Evolutionary conservation across 495 filamentous ascomycete genomes (phyloP), one percentile per base, ranked within the genome.

Genomic region (Cryomyces minteri): DNA sequence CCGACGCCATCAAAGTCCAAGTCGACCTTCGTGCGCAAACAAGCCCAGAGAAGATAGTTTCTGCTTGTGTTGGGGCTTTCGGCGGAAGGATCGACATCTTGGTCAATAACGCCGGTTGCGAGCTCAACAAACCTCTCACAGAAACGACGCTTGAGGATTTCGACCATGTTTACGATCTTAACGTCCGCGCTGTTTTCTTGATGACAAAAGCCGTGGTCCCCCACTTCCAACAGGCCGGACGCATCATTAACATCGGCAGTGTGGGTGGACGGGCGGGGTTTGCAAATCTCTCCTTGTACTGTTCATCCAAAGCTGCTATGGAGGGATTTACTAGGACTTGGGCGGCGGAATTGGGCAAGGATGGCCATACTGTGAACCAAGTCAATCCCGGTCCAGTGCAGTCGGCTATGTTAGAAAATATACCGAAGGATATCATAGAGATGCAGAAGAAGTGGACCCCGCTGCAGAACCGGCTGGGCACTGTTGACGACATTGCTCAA

Each of bases 181-280:
- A 71, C 46, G 62, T 71, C 0, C 64, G 62, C 31, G 63, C 52
- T 2, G 49, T 57, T 4, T 44, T 62, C 7, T 52, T 71, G 39
- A 58, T 71, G 52, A 50, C 56, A 6, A 59, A 70, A 52, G 62
- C 64, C 8, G 62, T 64, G 6, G 49, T 72, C 11, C 67, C 70
- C 1, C 58, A 71, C 44, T 52, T 75, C 18, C 62, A 58, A 18
- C 30, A 43, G 4, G 60, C 62, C 6, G 67, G 66, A 14, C 65
- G 74, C 4, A 70, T 77, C 47, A 69, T 78, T 51, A 75, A 74
- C 55, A 62, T 77, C 25, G 60, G 64, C 30, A 70, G 65, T 10
- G 63, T 75, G 4, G 70, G 53, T 10, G 62, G 56, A 4, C 61
- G 72, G 7, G 31, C 14, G 0, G 69, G 66, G 4, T 62, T 67